Conservation (phyloP, 2,329 filamentous ascomycete genomes). For the Pseudonectria foliicola region DNA sequence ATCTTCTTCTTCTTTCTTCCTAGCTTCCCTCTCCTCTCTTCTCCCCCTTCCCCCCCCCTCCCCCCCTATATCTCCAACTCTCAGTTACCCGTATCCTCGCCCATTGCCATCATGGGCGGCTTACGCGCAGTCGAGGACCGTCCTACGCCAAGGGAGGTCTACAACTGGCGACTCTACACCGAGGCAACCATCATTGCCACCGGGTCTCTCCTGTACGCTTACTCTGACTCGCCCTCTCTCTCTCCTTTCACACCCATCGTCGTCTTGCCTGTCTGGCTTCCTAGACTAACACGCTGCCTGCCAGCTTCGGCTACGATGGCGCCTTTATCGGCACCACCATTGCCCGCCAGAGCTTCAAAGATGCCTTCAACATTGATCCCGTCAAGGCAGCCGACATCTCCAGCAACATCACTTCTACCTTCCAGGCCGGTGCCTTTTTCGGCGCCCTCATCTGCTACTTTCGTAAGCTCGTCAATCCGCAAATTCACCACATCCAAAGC, state of each 20-base stretch:
- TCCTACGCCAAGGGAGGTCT: constrained; percentile 48
- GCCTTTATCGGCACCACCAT: constrained; percentile 50
- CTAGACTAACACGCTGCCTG: constrained; percentile 3
- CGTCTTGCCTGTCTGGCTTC: too few relatives aligned
- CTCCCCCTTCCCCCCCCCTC: too few relatives aligned
- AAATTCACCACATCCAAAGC: neutral
- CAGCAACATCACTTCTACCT: constrained; percentile 39
- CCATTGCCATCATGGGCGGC: constrained; percentile 25
- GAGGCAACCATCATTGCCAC: constrained; percentile 42
- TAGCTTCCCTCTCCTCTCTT: too few relatives aligned
- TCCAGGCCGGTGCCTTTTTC: constrained; percentile 46
- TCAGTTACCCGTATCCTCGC: neutral
- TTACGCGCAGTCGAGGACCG: constrained; percentile 46
- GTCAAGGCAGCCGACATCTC: constrained; percentile 25
- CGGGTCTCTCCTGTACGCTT: constrained; percentile 34
- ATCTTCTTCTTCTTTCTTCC: too few relatives aligned
- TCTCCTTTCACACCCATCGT: neutral
- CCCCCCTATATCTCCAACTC: too few relatives aligned
- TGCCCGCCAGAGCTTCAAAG: constrained; percentile 38
- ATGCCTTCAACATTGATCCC: constrained; percentile 29
- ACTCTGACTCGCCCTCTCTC: constrained; percentile 1
- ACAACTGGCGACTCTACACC: constrained; percentile 44
- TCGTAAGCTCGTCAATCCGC: constrained; percentile 13
- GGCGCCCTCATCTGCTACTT: constrained; percentile 43
- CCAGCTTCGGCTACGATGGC: constrained; percentile 45